Evolutionary conservation across 371 early-diverging fungal genomes (phyloP), one percentile per base, ranked within the genome.

Genomic region (Batkoa obscura): DNA sequence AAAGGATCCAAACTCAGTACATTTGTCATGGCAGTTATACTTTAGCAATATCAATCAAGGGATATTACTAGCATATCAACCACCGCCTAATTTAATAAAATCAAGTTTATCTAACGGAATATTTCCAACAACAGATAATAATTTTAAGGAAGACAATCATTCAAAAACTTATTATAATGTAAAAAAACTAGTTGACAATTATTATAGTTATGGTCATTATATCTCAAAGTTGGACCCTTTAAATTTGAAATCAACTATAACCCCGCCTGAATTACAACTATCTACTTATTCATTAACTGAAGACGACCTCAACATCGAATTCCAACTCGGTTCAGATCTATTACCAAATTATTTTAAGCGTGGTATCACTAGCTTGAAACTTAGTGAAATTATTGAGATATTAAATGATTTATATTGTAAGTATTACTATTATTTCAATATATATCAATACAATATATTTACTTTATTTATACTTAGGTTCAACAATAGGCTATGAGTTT

Each of bases 21-120:
- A 95, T 68, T 69, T 86, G 47, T 91, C 92, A 51, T 97, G 97
- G 97, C 88, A 89, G 67, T 75, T 88, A 23, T 95, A 94, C 75
- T 97, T 97, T 65, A 78, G 78, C 61, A 92, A 94, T 72, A 75
- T 90, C 62, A 75, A 81, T 45, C 71, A 73, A 45, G 84, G 83
- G 75, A 74, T 43, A 61, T 72, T 62, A 76, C 87, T 15, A 71
- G 78, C 88, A 32, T 88, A 83, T 72, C 73, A 73, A 56, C 67
- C 88, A 39, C 85, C 91, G 31, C 92, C 90, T 12, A 84, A 76
- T 60, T 82, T 43, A 64, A 65, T 52, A 75, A 74, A 30, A 69
- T 68, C 54, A 23, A 23, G 23, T 23, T 23, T 23, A 23, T 23
- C 23, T 23, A 23, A 23, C 23, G 23, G 23, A 23, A 45, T 57